Conservation (phyloP, 1,284 basidiomycete species). For the Microbotryum violaceum region DNA sequence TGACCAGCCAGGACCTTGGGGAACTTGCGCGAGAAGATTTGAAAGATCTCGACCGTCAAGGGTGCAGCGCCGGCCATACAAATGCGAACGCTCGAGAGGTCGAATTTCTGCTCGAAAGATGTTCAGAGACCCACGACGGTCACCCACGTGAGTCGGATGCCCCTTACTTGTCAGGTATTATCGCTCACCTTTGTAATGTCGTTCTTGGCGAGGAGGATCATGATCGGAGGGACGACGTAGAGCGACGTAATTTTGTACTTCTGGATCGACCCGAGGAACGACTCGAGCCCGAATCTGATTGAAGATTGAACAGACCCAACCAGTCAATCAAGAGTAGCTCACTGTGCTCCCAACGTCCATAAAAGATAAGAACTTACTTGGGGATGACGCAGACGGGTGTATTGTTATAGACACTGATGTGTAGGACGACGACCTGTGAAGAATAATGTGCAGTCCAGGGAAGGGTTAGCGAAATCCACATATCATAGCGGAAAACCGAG, state of each 20-base stretch:
- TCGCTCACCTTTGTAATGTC: not conserved
- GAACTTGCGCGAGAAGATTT: slow-evolving; percentile 13
- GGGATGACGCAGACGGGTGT: slow-evolving; percentile 58
- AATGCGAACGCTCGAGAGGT: slow-evolving; percentile 55
- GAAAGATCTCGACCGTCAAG: slow-evolving; percentile 48
- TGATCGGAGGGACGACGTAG: slow-evolving; percentile 37
- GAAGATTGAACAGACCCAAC: too few species aligned
- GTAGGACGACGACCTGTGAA: slow-evolving; percentile 7
- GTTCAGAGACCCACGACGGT: too few species aligned
- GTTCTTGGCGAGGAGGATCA: slow-evolving; percentile 28
- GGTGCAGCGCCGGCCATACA: slow-evolving; percentile 67
- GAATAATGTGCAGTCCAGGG: slow-evolving; percentile 42
- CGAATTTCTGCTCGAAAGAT: slow-evolving; percentile 51
- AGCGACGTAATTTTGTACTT: slow-evolving; percentile 53
- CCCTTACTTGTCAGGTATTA: too few species aligned
- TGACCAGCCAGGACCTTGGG: slow-evolving; percentile 16
- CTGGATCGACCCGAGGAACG: slow-evolving; percentile 61
- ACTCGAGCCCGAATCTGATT: slow-evolving; percentile 52
- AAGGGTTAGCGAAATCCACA: slow-evolving; percentile 38
- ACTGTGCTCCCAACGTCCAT: too few species aligned
- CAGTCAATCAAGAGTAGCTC: too few species aligned
- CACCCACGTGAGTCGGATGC: too few species aligned
- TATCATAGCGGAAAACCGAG: slow-evolving; percentile 62
- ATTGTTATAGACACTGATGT: slow-evolving; percentile 13
- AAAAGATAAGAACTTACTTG: slow-evolving; percentile 38